A percentile compares a stretch with the other conserved stretches of the same genome.
Conservation (phyloP, 495 filamentous ascomycete species). For the Penicillium chermesinum region DNA sequence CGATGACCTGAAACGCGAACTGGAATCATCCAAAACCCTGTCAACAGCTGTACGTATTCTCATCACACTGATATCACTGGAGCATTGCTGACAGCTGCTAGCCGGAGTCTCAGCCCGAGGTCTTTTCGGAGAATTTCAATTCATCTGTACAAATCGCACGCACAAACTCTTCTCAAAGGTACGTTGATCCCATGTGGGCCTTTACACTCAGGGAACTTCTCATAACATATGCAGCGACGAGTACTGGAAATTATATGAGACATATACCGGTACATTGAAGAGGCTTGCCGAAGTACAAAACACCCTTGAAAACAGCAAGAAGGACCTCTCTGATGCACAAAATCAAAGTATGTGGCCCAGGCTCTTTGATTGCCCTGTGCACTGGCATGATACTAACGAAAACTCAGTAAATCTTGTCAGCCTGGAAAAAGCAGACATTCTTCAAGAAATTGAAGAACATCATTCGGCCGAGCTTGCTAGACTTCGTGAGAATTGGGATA, state of each 20-base stretch:
- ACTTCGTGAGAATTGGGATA: conserved; percentile 43
- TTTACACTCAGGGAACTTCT: background rate
- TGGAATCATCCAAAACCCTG: conserved; percentile 32
- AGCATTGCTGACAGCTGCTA: conserved; percentile 10
- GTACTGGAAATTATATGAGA: conserved; percentile 46
- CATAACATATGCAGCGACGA: conserved; percentile 35
- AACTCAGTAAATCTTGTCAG: conserved; percentile 39
- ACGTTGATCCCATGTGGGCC: conserved; percentile 1
- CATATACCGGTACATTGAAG: conserved; percentile 35
- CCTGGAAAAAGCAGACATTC: conserved; percentile 45
- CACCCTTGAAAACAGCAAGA: conserved; percentile 30
- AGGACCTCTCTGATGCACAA: conserved; percentile 34
- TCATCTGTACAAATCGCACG: conserved; percentile 33
- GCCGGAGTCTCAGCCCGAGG: conserved; percentile 26
- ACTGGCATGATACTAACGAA: conserved; percentile 23
- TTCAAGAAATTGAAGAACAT: conserved; percentile 44
- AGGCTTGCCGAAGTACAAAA: conserved; percentile 41
- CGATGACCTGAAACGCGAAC: conserved; percentile 39
- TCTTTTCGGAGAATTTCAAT: conserved; percentile 35
- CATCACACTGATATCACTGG: background rate
- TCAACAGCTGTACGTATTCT: conserved; percentile 21
- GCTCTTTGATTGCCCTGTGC: too few relatives aligned
- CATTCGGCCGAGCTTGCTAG: conserved; percentile 40
- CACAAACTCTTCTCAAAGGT: conserved; percentile 39
- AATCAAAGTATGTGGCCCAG: conserved; percentile 32